Evolutionary conservation across 257 asterid genomes (phyloP).

Genomic region (Solanum tarapatanum): DNA sequence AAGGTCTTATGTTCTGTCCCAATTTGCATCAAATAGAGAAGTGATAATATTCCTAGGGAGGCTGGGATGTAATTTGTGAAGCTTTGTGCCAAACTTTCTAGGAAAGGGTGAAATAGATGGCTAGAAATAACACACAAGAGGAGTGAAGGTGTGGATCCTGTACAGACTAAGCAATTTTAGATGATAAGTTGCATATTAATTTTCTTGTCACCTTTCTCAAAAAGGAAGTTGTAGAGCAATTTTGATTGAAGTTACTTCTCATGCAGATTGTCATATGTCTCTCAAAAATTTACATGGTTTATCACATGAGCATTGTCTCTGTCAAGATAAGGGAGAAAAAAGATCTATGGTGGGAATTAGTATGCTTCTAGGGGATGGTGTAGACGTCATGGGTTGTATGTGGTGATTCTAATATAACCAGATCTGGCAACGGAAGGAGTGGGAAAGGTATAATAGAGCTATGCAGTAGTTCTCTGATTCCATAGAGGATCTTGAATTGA

Average conservation of each 20-base stretch:
- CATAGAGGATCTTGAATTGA: background rate
- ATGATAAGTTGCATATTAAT: background rate
- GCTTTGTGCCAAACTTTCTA: background rate
- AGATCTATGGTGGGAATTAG: background rate
- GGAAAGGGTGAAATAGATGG: background rate
- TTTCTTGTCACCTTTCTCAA: background rate
- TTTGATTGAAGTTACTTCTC: background rate
- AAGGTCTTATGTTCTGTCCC: background rate
- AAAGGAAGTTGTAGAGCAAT: background rate
- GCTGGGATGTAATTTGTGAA: background rate
- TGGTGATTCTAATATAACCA: background rate
- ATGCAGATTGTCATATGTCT: background rate
- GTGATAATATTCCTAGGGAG: background rate
- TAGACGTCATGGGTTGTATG: background rate
- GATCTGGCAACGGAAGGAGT: background rate
- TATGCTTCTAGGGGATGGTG: background rate
- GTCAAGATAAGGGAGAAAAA: background rate
- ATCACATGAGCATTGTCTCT: background rate
- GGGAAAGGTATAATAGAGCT: background rate
- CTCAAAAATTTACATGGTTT: background rate
- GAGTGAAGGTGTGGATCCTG: background rate
- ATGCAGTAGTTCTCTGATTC: background rate
- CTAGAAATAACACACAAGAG: background rate
- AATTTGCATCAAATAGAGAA: background rate
- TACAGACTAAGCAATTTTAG: background rate